Base-by-base conservation (phyloP, 768 basidiomycete genomes). In the Baorangia bicolor region DNA sequence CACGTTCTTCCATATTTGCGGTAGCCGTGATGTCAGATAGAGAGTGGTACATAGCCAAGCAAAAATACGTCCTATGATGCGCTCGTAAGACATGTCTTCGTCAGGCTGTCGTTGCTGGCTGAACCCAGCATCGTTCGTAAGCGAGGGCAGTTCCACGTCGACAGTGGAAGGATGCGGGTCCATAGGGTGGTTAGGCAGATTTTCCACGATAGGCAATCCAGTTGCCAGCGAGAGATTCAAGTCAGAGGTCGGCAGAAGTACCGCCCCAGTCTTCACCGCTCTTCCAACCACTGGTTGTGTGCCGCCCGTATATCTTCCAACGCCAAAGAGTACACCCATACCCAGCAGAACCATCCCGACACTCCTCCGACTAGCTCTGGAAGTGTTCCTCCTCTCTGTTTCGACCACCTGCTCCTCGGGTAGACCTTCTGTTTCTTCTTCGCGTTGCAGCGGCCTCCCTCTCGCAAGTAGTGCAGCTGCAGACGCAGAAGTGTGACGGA, bases 1-100 rank as follows among this genome's bases (percentile, higher is more conserved):
- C 71, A 97, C 95, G 66, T 98, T 98, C 73, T 95, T 96, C 97
- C 97, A 98, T 59, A 99, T 97, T 71, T 99, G 97, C 21, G 97
- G 97, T 64, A 99, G 73, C 56, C 97, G 84, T 4, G 90, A 92
- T 4, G 96, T 98, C 34, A 99, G 76, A 72, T 99, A 99, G 16
- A 98, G 76, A 0, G 86, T 90, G 2, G 95, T 94, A 69, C 96
- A 98, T 20, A 88, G 67, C 97, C 97, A 99, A 10, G 97, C 95
- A 51, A 90, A 94, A 51, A 94, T 83, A 3, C 97, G 87, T 1
- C 97, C 97, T 46, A 98, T 74, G 25, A 94, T 67, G 45, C 83
- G 87, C 64, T 94, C 82, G 49, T 69, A 71, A 13, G 67, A 52
- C 43, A 61, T 49, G 45, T 60, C 39, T 67, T 65, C 10, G 42